A percentile compares a stretch with the other conserved stretches of the same genome.
These are phyloP conservation scores for Pugionium dolabratum DNA, from an alignment of 345 rosid genomes.

Conservation along the genomic window DNA sequence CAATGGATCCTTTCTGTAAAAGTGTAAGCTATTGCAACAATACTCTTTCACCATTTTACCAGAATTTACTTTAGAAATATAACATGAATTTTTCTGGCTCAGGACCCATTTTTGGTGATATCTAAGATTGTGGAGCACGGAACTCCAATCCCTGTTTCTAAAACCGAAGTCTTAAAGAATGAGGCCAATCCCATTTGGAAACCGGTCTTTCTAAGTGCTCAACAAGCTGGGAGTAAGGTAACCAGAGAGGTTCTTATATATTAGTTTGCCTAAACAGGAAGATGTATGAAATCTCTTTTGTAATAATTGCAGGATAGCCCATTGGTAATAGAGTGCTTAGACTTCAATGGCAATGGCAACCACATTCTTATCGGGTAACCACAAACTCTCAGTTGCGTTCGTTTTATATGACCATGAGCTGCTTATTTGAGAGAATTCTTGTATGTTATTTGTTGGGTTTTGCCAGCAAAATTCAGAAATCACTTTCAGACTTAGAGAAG, in stretches of 20 bases:
- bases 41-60: slow-evolving; percentile 23
- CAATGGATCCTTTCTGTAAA: slow-evolving; percentile 75
- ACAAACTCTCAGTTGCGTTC: background rate
- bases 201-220: slow-evolving; percentile 70
- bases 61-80: background rate
- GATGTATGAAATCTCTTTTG: slow-evolving; percentile 14
- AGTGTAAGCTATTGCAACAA: slow-evolving; percentile 55
- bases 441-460: slow-evolving; percentile 30
- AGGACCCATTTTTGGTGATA: slow-evolving; percentile 92
- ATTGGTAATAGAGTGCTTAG: slow-evolving; percentile 41
- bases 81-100: slow-evolving; percentile 20
- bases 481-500: slow-evolving; percentile 75
- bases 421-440: slow-evolving; percentile 31
- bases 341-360: slow-evolving; percentile 40
- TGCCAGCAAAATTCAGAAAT: slow-evolving; percentile 73
- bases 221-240: slow-evolving; percentile 96
- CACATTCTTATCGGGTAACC: slow-evolving; percentile 39
- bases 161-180: slow-evolving; percentile 86
- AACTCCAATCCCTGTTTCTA: slow-evolving; percentile 68
- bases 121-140: slow-evolving; percentile 73
- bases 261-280: slow-evolving; percentile 14
- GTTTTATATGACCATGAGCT: background rate
- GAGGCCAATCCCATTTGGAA: slow-evolving; percentile 72
- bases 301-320: slow-evolving; percentile 38
- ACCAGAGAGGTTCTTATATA: slow-evolving; percentile 13